Evolutionary conservation across 179 eudicot genomes (phyloP).

Genomic region (Silene coronaria): DNA sequence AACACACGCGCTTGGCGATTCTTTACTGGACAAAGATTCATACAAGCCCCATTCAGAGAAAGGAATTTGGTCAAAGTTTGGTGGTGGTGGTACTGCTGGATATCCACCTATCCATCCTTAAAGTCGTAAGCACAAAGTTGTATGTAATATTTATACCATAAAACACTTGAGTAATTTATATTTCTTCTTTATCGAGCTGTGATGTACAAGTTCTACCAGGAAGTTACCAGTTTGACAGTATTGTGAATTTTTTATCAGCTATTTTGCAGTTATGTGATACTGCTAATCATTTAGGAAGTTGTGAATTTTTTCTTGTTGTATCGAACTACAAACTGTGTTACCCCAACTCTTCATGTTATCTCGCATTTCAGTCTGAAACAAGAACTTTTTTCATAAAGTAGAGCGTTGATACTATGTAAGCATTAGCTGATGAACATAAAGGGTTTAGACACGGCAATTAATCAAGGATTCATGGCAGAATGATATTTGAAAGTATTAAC

Average conservation of each 20-base stretch:
- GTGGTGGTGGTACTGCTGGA: slow-evolving; percentile 2
- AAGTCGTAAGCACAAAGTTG: not conserved
- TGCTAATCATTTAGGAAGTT: no score
- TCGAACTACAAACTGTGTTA: not conserved
- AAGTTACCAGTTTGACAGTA: not conserved
- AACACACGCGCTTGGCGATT: not conserved
- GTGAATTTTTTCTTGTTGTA: not conserved
- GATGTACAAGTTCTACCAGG: not conserved
- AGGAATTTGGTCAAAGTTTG: slow-evolving; percentile 9
- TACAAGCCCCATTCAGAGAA: not conserved
- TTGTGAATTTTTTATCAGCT: not conserved
- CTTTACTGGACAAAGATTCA: not conserved
- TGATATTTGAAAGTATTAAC: no score
- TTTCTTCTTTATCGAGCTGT: not conserved
- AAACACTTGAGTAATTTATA: not conserved
- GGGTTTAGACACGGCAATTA: no score
- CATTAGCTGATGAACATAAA: no score
- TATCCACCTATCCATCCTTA: slow-evolving; percentile 9
- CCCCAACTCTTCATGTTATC: not conserved
- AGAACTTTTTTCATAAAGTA: no score
- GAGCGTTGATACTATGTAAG: no score
- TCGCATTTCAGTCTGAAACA: no score
- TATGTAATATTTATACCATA: not conserved
- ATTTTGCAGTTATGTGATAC: not conserved
- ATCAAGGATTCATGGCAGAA: no score